A percentile compares a stretch with the other conserved stretches of the same genome.
Evolutionary conservation across 352 stramenopile genomes (phyloP).

Genomic region (Phytophthora boehmeriae): DNA sequence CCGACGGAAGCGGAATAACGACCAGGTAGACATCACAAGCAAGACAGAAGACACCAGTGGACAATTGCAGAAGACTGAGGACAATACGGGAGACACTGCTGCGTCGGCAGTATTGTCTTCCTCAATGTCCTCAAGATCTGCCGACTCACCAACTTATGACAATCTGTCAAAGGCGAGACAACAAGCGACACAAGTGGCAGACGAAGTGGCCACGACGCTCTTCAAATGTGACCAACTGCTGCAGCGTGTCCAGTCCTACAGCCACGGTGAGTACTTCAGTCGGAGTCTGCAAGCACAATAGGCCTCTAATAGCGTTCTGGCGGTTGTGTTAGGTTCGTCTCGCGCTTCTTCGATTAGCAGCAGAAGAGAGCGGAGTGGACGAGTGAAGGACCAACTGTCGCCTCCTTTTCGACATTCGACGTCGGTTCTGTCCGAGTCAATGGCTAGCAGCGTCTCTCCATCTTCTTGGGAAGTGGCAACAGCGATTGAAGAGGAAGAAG

Average conservation of each 20-base stretch:
- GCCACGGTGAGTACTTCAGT: conserved; percentile 24
- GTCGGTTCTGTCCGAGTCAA: conserved; percentile 20
- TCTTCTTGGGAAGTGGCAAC: conserved; percentile 11
- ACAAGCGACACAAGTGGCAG: conserved; percentile 45
- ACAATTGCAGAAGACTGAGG: conserved; percentile 4
- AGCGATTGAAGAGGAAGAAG: conserved; percentile 31
- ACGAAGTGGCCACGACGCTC: conserved; percentile 63
- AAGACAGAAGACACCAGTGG: conserved; percentile 5
- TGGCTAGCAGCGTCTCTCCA: conserved; percentile 10
- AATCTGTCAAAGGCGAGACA: conserved; percentile 33
- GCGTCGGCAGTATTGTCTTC: neutral
- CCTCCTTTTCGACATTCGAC: conserved; percentile 14
- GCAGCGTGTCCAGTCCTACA: conserved; percentile 30
- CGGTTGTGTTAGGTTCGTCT: conserved; percentile 18
- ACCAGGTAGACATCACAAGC: conserved; percentile 4
- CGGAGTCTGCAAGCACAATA: neutral
- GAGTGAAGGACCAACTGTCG: neutral
- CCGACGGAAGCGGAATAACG: conserved; percentile 7
- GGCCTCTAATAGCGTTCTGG: neutral
- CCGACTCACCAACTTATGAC: conserved; percentile 8
- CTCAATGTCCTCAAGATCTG: conserved; percentile 6
- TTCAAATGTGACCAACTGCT: conserved; percentile 60
- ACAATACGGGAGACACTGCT: neutral
- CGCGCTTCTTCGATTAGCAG: conserved; percentile 29
- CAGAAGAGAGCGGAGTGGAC: conserved; percentile 16